phyloP scores from a whole-genome alignment of 805 yeast genomes.

The Barnettozyma pratensis region DNA sequence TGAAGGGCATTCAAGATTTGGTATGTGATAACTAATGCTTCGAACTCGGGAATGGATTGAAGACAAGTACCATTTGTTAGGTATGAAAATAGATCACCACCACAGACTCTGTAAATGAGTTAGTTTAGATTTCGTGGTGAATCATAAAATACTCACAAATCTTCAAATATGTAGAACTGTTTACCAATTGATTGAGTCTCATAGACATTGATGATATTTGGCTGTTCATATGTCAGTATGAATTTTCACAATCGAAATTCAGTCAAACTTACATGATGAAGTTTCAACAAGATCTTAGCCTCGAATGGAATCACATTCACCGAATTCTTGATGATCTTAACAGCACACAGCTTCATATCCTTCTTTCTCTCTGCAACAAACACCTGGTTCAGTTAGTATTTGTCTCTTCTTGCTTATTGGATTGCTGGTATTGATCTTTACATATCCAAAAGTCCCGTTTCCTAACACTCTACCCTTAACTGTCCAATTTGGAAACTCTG shows the following conservation, averaged over 20 bases:
- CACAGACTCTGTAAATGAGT: conserved; percentile 30
- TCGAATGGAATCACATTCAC: conserved; percentile 33
- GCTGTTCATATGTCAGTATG: conserved; percentile 24
- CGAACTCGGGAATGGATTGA: conserved; percentile 46
- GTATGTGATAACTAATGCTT: conserved; percentile 45
- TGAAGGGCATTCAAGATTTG: conserved; percentile 53
- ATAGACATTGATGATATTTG: conserved; percentile 43
- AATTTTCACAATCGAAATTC: not conserved
- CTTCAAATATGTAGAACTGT: conserved; percentile 42
- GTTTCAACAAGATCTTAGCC: conserved; percentile 34
- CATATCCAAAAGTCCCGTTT: conserved; percentile 55
- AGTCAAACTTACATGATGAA: conserved; percentile 35
- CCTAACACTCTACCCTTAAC: conserved; percentile 41
- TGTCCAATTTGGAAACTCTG: conserved; percentile 34
- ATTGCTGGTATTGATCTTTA: conserved; percentile 17
- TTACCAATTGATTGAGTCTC: conserved; percentile 27
- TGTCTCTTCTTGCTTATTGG: not conserved
- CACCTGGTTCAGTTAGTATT: conserved; percentile 18
- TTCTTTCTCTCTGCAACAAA: conserved; percentile 28
- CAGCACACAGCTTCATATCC: conserved; percentile 39
- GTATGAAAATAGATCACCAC: conserved; percentile 57
- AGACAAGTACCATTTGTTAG: conserved; percentile 37
- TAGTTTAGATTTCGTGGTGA: too few species aligned
- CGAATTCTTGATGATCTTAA: conserved; percentile 35
- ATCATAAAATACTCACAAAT: conserved; percentile 24